Percentiles rank a stretch among this genome's conserved stretches.
Conservation (phyloP, 495 filamentous ascomycete genomes). For the Patellaria atrata region DNA sequence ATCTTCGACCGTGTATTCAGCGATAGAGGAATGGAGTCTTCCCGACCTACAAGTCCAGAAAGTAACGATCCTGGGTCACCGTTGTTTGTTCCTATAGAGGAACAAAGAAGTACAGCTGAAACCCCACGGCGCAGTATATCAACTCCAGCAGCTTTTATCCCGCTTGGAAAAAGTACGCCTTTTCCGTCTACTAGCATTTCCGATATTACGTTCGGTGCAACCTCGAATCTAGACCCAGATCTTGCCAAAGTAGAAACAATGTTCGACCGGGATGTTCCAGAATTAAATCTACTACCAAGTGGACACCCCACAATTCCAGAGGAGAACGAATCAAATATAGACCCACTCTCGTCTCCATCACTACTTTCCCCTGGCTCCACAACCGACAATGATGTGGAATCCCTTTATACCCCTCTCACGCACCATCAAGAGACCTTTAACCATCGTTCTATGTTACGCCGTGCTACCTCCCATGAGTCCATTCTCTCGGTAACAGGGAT, state of each 20-base stretch:
- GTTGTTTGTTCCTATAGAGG: constrained; percentile 9
- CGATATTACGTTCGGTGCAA: constrained; percentile 13
- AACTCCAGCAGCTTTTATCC: constrained; percentile 13
- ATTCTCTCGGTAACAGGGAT: constrained; percentile 27
- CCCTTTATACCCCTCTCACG: constrained; percentile 11
- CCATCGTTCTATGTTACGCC: constrained; percentile 19
- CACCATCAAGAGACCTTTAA: constrained; percentile 2
- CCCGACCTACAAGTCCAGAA: constrained; percentile 61
- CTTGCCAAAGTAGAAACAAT: constrained; percentile 7
- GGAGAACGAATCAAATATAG: constrained; percentile 15
- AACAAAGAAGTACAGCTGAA: constrained; percentile 2
- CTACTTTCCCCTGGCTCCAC: constrained; percentile 2
- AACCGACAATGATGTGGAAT: constrained; percentile 10
- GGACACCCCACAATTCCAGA: constrained; percentile 18
- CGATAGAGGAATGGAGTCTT: constrained; percentile 40
- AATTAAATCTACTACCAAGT: constrained; percentile 4
- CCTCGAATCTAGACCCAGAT: constrained; percentile 9
- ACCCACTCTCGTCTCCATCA: constrained; percentile 2
- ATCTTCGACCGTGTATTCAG: constrained; percentile 56
- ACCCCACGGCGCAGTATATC: constrained; percentile 11
- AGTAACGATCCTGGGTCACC: constrained; percentile 32
- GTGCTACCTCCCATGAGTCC: constrained; percentile 27
- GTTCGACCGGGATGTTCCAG: constrained; percentile 4
- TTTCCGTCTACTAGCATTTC: no score
- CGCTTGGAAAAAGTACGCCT: constrained; percentile 14